Conservation (phyloP, 176 grass and related monocot species). For the Rhynchospora breviuscula region DNA sequence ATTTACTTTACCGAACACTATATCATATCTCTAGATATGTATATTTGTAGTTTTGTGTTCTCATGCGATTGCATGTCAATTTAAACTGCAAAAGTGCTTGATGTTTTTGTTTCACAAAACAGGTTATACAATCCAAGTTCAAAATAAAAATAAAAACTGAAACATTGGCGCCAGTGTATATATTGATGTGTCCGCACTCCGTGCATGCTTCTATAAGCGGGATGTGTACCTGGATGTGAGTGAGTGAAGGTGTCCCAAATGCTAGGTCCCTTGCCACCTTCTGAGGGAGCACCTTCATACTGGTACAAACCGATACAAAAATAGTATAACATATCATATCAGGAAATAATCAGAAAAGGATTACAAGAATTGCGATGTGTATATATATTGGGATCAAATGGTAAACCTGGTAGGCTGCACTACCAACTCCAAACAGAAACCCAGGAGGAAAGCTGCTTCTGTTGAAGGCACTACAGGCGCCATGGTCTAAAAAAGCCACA, state of each 20-base stretch:
- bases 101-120: too few relatives aligned
- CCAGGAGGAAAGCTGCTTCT: conserved; percentile 31
- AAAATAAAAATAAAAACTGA: too few relatives aligned
- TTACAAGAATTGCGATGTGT: too few relatives aligned
- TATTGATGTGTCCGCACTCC: neutral
- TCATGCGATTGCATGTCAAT: too few relatives aligned
- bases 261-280: conserved; percentile 36
- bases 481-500: neutral
- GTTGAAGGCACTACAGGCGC: conserved; percentile 23
- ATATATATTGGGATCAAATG: neutral
- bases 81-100: too few relatives aligned
- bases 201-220: neutral
- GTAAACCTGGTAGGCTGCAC: conserved; percentile 32
- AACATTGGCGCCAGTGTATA: too few relatives aligned
- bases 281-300: conserved; percentile 45
- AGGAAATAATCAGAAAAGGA: neutral
- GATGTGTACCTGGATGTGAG: conserved; percentile 26
- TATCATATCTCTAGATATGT: too few relatives aligned
- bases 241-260: conserved; percentile 50
- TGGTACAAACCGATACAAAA: neutral
- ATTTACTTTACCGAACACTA: neutral
- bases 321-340: neutral
- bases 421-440: conserved; percentile 35
- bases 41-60: too few relatives aligned
- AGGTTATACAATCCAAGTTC: too few relatives aligned